Base-by-base conservation (phyloP, 2,329 filamentous ascomycete genomes). In the Xylariomycetidae sp. region DNA sequence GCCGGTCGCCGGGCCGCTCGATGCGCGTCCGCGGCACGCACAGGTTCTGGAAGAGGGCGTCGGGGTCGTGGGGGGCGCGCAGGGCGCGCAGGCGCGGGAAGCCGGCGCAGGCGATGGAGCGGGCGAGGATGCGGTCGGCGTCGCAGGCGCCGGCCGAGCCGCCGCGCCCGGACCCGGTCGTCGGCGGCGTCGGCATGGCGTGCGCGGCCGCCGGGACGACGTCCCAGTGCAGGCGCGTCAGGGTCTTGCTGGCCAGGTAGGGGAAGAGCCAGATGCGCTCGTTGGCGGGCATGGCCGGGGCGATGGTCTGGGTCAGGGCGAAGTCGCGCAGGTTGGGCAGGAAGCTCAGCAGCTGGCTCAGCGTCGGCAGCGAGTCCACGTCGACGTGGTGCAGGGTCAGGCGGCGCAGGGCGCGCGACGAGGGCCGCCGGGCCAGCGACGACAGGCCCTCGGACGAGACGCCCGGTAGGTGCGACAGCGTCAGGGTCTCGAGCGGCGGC, bases 41-140 rank as follows among this genome's bases (percentile, higher is more conserved):
- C 1, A 87, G 67, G 2, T 65, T 60, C 57, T 89, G 84, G 41
- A 88, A 76, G 6, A 74, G 46, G 17, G 82, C 84, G 5, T 84
- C 73, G 2, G 80, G 72, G 43, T 89, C 84, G 37, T 76, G 76
- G 2, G 82, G 84, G 0, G 76, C 67, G 34, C 83, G 74, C 13
- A 88, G 59, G 2, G 53, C 61, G 8, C 61, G 64, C 8, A 89
- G 66, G 1, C 60, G 54, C 0, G 84, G 83, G 48, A 89, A 85
- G 0, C 76, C 76, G 30, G 80, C 77, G 2, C 80, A 76, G 5
- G 58, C 50, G 30, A 64, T 69, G 31, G 61, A 56, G 37, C 67
- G 65, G 1, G 80, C 76, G 6, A 88, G 65, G 29, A 82, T 73
- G 3, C 67, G 63, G 30, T 81, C 77, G 2, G 80, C 76, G 6